Evolutionary conservation across 2,329 filamentous ascomycete genomes (phyloP).

Genomic region (Bipolaris cookei): DNA sequence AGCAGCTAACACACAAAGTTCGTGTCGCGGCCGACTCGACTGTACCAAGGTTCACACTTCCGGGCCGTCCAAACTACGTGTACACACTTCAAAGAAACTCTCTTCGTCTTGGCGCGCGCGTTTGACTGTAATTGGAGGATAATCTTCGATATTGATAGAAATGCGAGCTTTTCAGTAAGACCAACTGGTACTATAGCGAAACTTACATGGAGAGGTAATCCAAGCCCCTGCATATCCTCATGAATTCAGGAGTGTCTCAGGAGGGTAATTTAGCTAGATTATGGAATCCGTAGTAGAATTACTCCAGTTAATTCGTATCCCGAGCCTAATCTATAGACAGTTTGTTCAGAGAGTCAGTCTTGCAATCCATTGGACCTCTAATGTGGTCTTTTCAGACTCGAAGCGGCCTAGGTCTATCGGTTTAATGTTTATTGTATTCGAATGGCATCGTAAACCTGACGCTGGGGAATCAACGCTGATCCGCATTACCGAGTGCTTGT

Average conservation of each 20-base stretch:
- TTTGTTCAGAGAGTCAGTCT: neutral
- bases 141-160: neutral
- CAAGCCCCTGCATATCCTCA: neutral
- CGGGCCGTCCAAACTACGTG: neutral
- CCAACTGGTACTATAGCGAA: neutral
- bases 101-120: neutral
- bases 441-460: neutral
- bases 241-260: neutral
- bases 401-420: neutral
- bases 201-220: neutral
- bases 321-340: neutral
- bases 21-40: neutral
- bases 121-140: neutral
- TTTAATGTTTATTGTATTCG: neutral
- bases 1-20: neutral
- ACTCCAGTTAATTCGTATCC: neutral
- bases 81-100: neutral
- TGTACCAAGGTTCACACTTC: constrained; percentile 1
- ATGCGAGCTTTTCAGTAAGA: neutral
- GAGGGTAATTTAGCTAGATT: neutral
- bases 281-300: neutral
- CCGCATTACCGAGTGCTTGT: neutral
- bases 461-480: neutral
- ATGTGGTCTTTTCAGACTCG: neutral
- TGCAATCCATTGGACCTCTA: no score